Evolutionary conservation across 2,329 filamentous ascomycete genomes (phyloP), one percentile per base, ranked within the genome.

Genomic region (Penicillium sumatraense): DNA sequence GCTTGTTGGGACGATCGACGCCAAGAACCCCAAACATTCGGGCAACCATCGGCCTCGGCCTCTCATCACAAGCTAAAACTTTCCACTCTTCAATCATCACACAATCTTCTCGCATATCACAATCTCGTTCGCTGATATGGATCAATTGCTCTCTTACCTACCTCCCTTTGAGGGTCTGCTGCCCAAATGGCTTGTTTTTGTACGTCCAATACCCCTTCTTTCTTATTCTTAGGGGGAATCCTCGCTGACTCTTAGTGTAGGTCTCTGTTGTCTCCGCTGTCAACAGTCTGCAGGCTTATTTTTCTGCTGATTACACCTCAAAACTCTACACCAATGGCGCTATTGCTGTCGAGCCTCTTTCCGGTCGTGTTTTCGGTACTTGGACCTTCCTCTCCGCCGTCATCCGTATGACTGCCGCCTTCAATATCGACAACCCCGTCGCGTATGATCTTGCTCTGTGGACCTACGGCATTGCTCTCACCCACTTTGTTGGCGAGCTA

Each of bases 201-300:
- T 88, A 78, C 45, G 79, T 72, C 23, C 11, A 8, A 14, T n/a
- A 33, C 24, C 21, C 38, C 18, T 2, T 9, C 3, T 14, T 11
- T 42, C n/a, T 16, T 10, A 9, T 48, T n/a, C n/a, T n/a, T n/a
- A n/a, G n/a, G n/a, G 31, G 20, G 51, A 23, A n/a, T 27, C 13
- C 41, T 33, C 49, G 36, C 48, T 55, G 59, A 57, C 47, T 54
- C 41, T 35, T 40, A 38, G 49, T 29, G n/a, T 46, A 23, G 93
- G 84, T 96, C 70, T 91, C 91, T 53, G 70, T 92, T 53, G 84
- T 96, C 54, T 91, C 93, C 26, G 81, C 95, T 56, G 88, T 86
- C 68, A 99, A 99, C 81, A 89, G 87, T 31, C 72, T 96, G 44
- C 93, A 97, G 80, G 86, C 90, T 70, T 96, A 96, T 77, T 68